Conservation (phyloP, 148 eudicot species). For the Bassia scoparia region DNA sequence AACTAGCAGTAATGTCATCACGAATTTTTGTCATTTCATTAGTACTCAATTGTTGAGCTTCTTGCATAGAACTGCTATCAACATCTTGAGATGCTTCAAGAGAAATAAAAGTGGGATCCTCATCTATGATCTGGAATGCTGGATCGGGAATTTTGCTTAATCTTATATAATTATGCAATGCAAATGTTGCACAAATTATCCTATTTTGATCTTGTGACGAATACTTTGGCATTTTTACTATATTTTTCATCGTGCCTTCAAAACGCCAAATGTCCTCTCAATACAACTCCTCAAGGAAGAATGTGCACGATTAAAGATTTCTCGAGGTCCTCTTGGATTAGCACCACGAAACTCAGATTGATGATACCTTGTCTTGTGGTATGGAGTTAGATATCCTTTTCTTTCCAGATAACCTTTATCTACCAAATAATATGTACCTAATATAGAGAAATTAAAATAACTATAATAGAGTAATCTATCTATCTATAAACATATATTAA, state of each 20-base stretch:
- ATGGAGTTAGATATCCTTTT: neutral
- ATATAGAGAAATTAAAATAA: too few relatives aligned
- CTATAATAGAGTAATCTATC: too few relatives aligned
- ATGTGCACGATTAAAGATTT: too few relatives aligned
- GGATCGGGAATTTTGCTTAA: neutral
- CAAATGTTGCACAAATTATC: neutral
- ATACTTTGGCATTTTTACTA: neutral
- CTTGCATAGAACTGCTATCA: neutral
- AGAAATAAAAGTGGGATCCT: neutral
- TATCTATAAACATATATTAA: too few relatives aligned
- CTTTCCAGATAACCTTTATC: conserved; percentile 13
- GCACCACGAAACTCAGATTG: neutral
- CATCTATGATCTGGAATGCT: neutral
- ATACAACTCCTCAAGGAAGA: conserved; percentile 14
- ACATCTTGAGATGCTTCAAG: neutral
- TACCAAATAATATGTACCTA: conserved; percentile 9
- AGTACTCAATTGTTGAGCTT: neutral
- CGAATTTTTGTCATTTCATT: neutral
- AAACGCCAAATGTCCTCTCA: conserved; percentile 12
- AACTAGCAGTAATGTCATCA: neutral
- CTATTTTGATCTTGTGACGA: conserved; percentile 1
- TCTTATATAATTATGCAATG: neutral
- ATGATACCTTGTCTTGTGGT: conserved; percentile 10
- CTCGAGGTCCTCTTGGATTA: conserved; percentile 7
- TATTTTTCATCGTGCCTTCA: conserved; percentile 5